Evolutionary conservation across 176 grass and related monocot species (phyloP), one percentile per base, ranked within the genome.

Genomic region (Alopecurus myosuroides): DNA sequence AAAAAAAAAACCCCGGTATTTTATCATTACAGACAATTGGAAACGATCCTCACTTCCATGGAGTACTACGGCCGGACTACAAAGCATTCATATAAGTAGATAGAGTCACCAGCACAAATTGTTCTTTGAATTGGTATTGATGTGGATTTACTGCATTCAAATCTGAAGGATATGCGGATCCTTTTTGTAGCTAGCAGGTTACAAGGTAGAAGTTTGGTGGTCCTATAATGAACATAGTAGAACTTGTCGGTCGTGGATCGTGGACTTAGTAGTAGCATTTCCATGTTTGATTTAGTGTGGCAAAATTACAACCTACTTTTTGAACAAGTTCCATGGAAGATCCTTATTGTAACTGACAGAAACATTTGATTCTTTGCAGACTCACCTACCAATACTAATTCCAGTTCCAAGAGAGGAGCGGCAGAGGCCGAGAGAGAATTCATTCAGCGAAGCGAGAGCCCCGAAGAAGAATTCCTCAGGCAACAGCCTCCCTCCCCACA

Each of bases 111-210:
- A 31, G 44, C 37, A 40, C 36, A 79, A 36, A 18, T 22, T 62
- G 30, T 70, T 86, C 44, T 83, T 75, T 74, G 67, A 83, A 83
- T 79, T 60, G 23, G 57, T 65, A 73, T 58, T 79, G 56, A 79
- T 79, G 67, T 50, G 68, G 49, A 77, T 78, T 48, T 77, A 71
- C 42, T 83, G 48, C 31, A 31, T 44, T n/a, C 29, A 79, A 53
- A 34, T 82, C 6, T 20, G 17, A 34, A 79, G 67, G n/a, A 49
- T 57, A 11, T 1, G 28, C 1, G n/a, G 35, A 30, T 52, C 52
- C 40, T 53, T 78, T 55, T 57, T 39, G 68, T 79, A 75, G 22
- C 36, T 37, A 65, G 26, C 71, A 55, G 25, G 73, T 23, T 9
- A n/a, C 44, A 11, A 71, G 18, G 62, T 71, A 52, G 66, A 77